phyloP scores from a whole-genome alignment of 306 rosid genomes.

The Alnus glutinosa region DNA sequence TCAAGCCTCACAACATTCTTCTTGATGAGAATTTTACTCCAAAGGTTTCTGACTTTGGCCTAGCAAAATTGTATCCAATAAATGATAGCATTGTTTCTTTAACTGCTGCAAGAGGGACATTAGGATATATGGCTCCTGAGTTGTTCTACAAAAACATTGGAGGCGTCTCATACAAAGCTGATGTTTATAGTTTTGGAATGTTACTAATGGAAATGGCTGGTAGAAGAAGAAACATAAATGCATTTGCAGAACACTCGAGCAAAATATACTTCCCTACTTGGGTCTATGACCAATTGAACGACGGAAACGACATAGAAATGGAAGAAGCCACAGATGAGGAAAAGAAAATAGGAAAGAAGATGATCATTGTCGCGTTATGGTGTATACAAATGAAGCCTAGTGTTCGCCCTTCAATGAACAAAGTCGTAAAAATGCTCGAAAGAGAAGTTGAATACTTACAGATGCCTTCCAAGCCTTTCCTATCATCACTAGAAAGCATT shows the following conservation, averaged over 20 bases:
- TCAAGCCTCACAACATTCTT: too few relatives aligned
- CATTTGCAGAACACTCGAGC: neutral
- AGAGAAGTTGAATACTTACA: neutral
- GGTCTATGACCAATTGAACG: neutral
- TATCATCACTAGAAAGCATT: too few relatives aligned
- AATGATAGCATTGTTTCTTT: too few relatives aligned
- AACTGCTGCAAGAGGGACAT: too few relatives aligned
- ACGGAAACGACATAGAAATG: neutral
- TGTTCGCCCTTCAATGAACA: conserved; percentile 22
- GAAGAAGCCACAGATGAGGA: neutral
- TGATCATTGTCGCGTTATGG: conserved; percentile 27
- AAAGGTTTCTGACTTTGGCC: too few relatives aligned
- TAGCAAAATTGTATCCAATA: too few relatives aligned
- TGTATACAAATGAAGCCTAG: conserved; percentile 25
- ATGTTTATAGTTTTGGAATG: too few relatives aligned
- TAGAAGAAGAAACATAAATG: neutral
- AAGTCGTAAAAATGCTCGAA: conserved; percentile 21
- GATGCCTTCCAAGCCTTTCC: conserved; percentile 23
- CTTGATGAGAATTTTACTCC: too few relatives aligned
- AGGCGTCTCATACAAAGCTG: too few relatives aligned
- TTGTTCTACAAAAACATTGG: too few relatives aligned
- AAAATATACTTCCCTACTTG: neutral
- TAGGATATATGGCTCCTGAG: too few relatives aligned
- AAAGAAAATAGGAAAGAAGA: conserved; percentile 5
- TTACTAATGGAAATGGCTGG: neutral